These are phyloP conservation scores for Avena atlantica DNA, from an alignment of 176 grass and related monocot species.

Conservation along the genomic window DNA sequence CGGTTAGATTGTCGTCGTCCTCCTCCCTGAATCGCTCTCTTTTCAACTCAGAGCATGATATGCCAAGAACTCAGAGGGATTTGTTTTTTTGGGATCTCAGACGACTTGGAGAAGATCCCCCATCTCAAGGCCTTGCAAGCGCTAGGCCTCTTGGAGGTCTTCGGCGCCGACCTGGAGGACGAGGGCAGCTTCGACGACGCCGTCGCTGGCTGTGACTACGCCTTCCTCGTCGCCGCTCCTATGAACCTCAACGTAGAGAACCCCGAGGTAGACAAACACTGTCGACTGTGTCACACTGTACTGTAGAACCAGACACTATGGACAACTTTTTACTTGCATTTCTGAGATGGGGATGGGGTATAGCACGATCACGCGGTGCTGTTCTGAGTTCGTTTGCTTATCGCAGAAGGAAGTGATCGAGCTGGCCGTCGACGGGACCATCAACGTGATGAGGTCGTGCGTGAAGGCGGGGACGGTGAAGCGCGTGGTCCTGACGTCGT, in stretches of 20 bases:
- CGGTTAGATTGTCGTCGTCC: not conserved
- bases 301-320: not conserved
- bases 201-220: constrained; percentile 56
- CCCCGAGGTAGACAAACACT: constrained; percentile 51
- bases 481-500: constrained; percentile 74
- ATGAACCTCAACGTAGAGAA: constrained; percentile 45
- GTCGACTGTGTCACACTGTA: not conserved
- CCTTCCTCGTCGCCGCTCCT: constrained; percentile 78
- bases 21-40: too few relatives aligned
- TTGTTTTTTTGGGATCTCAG: not conserved
- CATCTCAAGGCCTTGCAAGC: constrained; percentile 62
- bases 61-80: too few relatives aligned
- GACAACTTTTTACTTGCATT: not conserved
- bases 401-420: constrained; percentile 69
- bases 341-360: not conserved
- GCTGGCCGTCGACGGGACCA: constrained; percentile 45
- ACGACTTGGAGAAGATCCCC: constrained; percentile 37
- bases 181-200: constrained; percentile 77
- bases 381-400: not conserved
- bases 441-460: constrained; percentile 75
- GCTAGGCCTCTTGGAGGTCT: constrained; percentile 52
- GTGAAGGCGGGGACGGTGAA: constrained; percentile 55
- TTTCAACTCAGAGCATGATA: too few relatives aligned
- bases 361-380: too few relatives aligned
- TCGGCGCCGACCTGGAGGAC: constrained; percentile 54